Conservation (phyloP, 2,329 filamentous ascomycete species). For the Beauveria medogensis region DNA sequence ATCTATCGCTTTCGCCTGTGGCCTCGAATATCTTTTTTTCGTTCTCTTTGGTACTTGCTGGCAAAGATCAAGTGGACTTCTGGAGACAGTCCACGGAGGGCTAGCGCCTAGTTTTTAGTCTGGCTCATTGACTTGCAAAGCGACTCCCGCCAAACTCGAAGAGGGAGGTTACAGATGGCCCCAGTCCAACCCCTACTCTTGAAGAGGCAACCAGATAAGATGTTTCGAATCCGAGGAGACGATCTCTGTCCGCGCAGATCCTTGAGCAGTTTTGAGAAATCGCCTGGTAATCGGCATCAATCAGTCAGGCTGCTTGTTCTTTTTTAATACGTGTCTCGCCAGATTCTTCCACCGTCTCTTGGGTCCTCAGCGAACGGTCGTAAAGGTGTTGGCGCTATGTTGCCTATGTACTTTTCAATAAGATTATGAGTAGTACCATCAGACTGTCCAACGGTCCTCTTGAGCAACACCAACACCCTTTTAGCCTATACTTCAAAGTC, state of each 20-base stretch:
- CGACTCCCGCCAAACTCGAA: slow-evolving; percentile 5
- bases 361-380: too few species aligned
- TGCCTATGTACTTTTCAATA: background rate
- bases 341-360: background rate
- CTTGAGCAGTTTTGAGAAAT: background rate
- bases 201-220: slow-evolving; percentile 5
- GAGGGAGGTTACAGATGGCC: slow-evolving; percentile 4
- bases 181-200: background rate
- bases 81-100: background rate
- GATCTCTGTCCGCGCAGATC: background rate
- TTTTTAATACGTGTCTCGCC: too few species aligned
- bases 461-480: background rate
- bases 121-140: slow-evolving; percentile 1
- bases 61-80: background rate
- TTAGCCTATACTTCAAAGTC: background rate
- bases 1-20: background rate
- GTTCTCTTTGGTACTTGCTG: background rate
- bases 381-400: background rate
- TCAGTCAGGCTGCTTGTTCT: too few species aligned
- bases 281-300: background rate
- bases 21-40: background rate
- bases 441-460: background rate
- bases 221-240: background rate
- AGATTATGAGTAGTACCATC: background rate
- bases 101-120: background rate